A percentile compares a stretch with the other conserved stretches of the same genome.
Evolutionary conservation across 345 rosid genomes (phyloP).

Genomic region (Camelina sativa): DNA sequence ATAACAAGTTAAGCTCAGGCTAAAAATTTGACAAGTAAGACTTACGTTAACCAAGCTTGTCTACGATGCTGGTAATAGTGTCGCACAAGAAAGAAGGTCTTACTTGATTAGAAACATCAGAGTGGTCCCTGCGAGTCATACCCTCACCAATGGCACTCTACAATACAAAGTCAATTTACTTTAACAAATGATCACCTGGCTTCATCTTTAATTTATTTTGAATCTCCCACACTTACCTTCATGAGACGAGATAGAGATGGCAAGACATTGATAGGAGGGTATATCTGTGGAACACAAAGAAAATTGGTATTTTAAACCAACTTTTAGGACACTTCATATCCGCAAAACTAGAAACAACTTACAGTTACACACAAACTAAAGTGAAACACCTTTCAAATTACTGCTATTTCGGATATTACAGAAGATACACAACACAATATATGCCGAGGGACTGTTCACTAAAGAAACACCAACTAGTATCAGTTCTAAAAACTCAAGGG

Average conservation of each 20-base stretch:
- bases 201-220: not conserved
- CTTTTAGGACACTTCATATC: slow-evolving; percentile 1
- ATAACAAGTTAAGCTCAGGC: slow-evolving; percentile 12
- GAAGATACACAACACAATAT: not conserved
- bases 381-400: slow-evolving; percentile 8
- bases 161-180: slow-evolving; percentile 22
- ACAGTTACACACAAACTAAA: slow-evolving; percentile 19
- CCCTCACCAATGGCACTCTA: slow-evolving; percentile 99
- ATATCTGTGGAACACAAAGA: slow-evolving; percentile 61
- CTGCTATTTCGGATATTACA: slow-evolving; percentile 6
- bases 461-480: slow-evolving; percentile 12
- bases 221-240: slow-evolving; percentile 62
- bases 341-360: slow-evolving; percentile 14
- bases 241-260: slow-evolving; percentile 92
- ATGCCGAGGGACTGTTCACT: not conserved
- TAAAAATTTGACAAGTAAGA: slow-evolving; percentile 1
- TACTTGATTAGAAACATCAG: slow-evolving; percentile 97
- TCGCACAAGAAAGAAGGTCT: slow-evolving; percentile 21
- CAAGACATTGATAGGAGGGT: slow-evolving; percentile 93
- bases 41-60: slow-evolving; percentile 5
- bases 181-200: not conserved
- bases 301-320: not conserved
- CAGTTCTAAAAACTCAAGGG: slow-evolving; percentile 9
- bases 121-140: slow-evolving; percentile 89
- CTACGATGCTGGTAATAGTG: not conserved